Percentiles rank a stretch among this genome's conserved stretches.
Evolutionary conservation across 1,284 basidiomycete species (phyloP).

Genomic region (Macrocystidia cucumis): DNA sequence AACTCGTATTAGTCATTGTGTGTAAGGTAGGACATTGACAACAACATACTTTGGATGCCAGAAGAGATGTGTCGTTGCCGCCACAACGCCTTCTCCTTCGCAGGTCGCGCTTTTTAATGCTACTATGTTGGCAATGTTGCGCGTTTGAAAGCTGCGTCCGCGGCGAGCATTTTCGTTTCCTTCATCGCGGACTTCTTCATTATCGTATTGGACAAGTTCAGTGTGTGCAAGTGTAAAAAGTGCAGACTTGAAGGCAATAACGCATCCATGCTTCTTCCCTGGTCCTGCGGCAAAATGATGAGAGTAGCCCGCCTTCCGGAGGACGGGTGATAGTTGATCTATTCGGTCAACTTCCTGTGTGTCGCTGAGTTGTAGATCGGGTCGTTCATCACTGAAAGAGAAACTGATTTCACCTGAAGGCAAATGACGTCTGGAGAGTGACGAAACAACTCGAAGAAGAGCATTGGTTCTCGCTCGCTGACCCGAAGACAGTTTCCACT

Average conservation of each 20-base stretch:
- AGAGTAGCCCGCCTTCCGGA: constrained; percentile 53
- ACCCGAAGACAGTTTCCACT: constrained; percentile 79
- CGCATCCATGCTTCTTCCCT: constrained; percentile 76
- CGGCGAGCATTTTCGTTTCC: constrained; percentile 28
- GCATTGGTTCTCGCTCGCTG: constrained; percentile 64
- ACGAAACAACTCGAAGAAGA: constrained; percentile 62
- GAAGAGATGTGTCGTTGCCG: constrained; percentile 86
- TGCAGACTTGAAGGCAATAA: constrained; percentile 61
- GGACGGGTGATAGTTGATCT: constrained; percentile 54
- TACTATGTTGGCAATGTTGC: constrained; percentile 76
- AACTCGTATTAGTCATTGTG: no score
- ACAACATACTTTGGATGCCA: constrained; percentile 82
- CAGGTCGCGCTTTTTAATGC: constrained; percentile 44
- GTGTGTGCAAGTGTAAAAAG: constrained; percentile 40
- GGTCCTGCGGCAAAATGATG: constrained; percentile 59
- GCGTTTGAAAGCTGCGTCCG: constrained; percentile 69
- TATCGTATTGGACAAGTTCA: constrained; percentile 58
- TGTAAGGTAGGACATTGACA: constrained; percentile 2
- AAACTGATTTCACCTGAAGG: constrained; percentile 74
- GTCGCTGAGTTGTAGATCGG: no score
- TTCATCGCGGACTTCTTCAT: constrained; percentile 39
- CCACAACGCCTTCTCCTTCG: constrained; percentile 45
- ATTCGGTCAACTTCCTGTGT: constrained; percentile 70
- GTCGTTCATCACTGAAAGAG: no score
- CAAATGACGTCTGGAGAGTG: constrained; percentile 74